Percentiles rank a stretch among this genome's conserved stretches.
These are phyloP conservation scores for Fragilariopsis cylindrus DNA, from an alignment of 108 stramenopile species.

Conservation along the genomic window DNA sequence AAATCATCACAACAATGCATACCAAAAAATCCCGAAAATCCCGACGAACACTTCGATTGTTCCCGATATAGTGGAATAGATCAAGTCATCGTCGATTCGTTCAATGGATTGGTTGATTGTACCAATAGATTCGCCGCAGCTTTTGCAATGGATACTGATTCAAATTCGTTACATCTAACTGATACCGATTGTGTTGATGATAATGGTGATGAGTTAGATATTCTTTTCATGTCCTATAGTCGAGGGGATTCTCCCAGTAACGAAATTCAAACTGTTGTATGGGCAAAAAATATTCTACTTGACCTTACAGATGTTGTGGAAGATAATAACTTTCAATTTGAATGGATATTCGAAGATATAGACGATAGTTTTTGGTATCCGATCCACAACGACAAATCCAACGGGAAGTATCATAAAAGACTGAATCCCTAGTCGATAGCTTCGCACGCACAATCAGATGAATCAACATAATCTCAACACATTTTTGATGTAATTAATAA, in stretches of 20 bases:
- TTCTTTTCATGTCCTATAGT: conserved; percentile 22
- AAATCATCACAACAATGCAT: conserved; percentile 18
- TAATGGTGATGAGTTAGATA: not conserved
- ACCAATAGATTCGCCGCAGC: conserved; percentile 5
- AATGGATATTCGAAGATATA: conserved; percentile 11
- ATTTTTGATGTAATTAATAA: no score
- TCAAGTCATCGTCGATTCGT: conserved; percentile 29
- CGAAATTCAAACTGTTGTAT: not conserved
- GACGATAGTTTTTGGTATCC: not conserved
- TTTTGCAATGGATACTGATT: conserved; percentile 6
- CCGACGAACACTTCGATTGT: conserved; percentile 19
- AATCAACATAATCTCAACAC: no score
- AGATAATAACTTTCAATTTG: not conserved
- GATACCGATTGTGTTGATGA: conserved; percentile 9
- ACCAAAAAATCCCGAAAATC: conserved; percentile 29
- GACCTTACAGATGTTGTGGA: not conserved
- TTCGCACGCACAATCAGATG: no score
- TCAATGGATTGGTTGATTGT: conserved; percentile 28
- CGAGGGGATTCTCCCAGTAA: not conserved
- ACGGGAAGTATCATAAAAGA: no score
- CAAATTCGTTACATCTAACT: conserved; percentile 14
- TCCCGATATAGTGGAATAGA: not conserved
- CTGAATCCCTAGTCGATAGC: no score
- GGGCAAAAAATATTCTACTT: conserved; percentile 19
- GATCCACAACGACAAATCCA: no score